These are phyloP conservation scores for Salix exigua DNA, from an alignment of 345 rosid species.

Conservation along the genomic window DNA sequence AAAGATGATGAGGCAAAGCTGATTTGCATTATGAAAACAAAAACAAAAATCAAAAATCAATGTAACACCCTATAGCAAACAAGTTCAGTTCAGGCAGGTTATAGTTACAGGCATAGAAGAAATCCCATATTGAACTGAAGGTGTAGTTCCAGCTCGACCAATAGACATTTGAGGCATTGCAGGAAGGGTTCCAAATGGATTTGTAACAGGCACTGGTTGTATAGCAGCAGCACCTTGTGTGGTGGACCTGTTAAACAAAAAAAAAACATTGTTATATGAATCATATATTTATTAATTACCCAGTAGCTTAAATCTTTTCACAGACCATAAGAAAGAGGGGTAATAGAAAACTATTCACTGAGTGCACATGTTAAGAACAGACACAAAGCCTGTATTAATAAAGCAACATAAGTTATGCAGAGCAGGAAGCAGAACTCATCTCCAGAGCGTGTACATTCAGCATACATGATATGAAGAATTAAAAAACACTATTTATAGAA, in stretches of 20 bases:
- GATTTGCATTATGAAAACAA: not conserved
- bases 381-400: not conserved
- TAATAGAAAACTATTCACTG: not conserved
- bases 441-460: not conserved
- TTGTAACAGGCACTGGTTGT: constrained; percentile 53
- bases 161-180: constrained; percentile 84
- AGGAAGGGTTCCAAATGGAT: constrained; percentile 92
- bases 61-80: too few relatives aligned
- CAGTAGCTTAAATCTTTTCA: too few relatives aligned
- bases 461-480: not conserved
- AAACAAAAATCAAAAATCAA: not conserved
- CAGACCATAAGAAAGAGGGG: not conserved
- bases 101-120: constrained; percentile 76
- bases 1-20: not conserved
- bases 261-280: constrained; percentile 1
- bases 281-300: too few relatives aligned
- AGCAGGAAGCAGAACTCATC: not conserved
- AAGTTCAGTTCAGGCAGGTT: constrained; percentile 5
- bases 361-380: not conserved
- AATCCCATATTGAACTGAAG: constrained; percentile 86
- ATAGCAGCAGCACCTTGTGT: constrained; percentile 38
- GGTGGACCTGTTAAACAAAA: constrained; percentile 43
- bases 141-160: constrained; percentile 65
- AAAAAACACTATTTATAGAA: not conserved
- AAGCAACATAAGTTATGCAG: not conserved